Conservation (phyloP, 2,329 filamentous ascomycete genomes). For the Trichothecium roseum region DNA sequence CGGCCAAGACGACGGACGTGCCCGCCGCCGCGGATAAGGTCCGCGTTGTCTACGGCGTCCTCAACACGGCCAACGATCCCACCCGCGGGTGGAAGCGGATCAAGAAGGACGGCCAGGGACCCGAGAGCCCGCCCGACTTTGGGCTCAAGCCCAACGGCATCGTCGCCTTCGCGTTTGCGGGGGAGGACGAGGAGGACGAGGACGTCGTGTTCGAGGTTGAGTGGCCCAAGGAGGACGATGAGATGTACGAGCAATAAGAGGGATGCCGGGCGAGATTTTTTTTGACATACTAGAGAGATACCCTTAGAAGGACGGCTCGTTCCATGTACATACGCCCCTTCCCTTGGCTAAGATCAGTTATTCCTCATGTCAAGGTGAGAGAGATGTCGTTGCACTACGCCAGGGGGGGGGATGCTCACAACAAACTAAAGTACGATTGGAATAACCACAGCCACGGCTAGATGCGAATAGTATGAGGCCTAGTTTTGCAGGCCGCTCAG, state of each 20-base stretch:
- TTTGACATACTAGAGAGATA: too few species aligned
- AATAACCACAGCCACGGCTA: too few species aligned
- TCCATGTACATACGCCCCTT: too few species aligned
- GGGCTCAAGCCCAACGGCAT: constrained; percentile 35
- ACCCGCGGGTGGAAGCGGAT: constrained; percentile 39
- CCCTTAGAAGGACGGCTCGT: too few species aligned
- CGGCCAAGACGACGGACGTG: constrained; percentile 24
- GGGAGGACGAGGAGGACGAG: constrained; percentile 24
- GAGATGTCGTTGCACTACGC: too few species aligned
- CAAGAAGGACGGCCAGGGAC: constrained; percentile 19
- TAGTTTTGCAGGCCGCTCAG: too few species aligned
- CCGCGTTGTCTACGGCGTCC: constrained; percentile 34
- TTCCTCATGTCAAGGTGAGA: too few species aligned
- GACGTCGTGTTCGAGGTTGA: constrained; percentile 34
- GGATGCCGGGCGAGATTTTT: too few species aligned
- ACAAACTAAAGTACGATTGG: too few species aligned
- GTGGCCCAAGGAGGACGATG: constrained; percentile 32
- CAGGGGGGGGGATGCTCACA: too few species aligned
- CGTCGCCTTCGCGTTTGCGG: constrained; percentile 38
- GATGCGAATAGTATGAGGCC: too few species aligned
- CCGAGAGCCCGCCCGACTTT: constrained; percentile 28
- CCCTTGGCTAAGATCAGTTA: too few species aligned
- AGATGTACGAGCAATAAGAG: constrained; percentile 17
- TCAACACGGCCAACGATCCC: constrained; percentile 32
- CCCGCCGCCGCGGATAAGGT: constrained; percentile 24